These are phyloP conservation scores for Przewalskia tangutica DNA, from an alignment of 257 asterid species.

Conservation along the genomic window DNA sequence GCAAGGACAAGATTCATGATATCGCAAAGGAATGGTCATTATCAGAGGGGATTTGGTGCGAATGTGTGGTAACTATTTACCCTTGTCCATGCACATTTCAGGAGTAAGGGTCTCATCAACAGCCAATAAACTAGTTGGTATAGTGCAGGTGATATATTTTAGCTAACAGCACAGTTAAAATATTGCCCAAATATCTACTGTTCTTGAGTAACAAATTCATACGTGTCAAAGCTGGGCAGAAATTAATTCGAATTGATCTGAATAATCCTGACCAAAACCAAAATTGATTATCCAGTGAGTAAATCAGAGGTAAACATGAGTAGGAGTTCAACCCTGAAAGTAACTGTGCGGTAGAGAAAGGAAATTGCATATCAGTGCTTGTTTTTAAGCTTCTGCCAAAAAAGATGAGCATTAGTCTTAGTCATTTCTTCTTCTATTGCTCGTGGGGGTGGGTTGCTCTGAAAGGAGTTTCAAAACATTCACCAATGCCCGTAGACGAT, in stretches of 20 bases:
- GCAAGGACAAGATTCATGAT: too few relatives aligned
- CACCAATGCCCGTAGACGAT: slow-evolving; percentile 64
- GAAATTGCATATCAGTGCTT: not conserved
- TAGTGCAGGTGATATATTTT: not conserved
- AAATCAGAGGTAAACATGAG: not conserved
- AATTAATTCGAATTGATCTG: not conserved
- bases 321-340: not conserved
- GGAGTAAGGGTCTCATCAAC: too few relatives aligned
- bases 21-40: too few relatives aligned
- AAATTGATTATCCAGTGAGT: not conserved
- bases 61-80: too few relatives aligned
- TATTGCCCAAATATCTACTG: not conserved
- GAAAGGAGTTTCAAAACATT: slow-evolving; percentile 62
- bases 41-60: too few relatives aligned
- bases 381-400: not conserved
- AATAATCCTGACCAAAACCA: not conserved
- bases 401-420: slow-evolving; percentile 12
- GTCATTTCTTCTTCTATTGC: slow-evolving; percentile 31
- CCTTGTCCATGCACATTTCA: too few relatives aligned
- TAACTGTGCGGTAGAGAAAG: not conserved
- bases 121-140: not conserved
- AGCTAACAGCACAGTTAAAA: not conserved
- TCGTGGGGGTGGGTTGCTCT: slow-evolving; percentile 38
- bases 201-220: not conserved
- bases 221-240: not conserved